phyloP scores from a whole-genome alignment of 1,284 basidiomycete species.

The Taiwanofungus camphoratus region DNA sequence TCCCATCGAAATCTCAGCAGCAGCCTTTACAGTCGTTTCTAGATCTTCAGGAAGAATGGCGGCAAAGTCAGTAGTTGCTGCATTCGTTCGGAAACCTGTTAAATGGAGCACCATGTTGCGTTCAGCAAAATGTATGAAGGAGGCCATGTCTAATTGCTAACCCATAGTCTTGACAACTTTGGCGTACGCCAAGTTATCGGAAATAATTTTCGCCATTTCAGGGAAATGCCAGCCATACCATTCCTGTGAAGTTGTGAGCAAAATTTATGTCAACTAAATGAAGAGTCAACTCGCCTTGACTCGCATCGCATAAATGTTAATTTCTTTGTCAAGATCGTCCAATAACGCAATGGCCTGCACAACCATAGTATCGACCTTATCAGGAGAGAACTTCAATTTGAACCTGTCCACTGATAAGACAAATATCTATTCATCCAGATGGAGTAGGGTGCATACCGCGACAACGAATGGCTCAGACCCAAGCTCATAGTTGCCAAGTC shows the following conservation, averaged over 20 bases:
- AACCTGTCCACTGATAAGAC: slow-evolving; percentile 51
- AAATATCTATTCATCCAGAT: neutral
- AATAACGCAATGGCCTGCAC: slow-evolving; percentile 98
- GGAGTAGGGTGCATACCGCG: slow-evolving; percentile 47
- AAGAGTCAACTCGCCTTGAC: slow-evolving; percentile 85
- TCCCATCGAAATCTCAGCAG: slow-evolving; percentile 97
- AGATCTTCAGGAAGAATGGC: slow-evolving; percentile 93
- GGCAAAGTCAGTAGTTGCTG: slow-evolving; percentile 80
- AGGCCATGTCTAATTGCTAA: too few relatives aligned
- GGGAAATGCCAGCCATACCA: slow-evolving; percentile 99
- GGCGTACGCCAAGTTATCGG: slow-evolving; percentile 95
- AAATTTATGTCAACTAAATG: too few relatives aligned
- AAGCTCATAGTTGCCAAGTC: slow-evolving; percentile 97
- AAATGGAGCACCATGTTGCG: too few relatives aligned
- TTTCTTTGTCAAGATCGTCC: slow-evolving; percentile 98
- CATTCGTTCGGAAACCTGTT: slow-evolving; percentile 92
- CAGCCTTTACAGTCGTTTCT: slow-evolving; percentile 86
- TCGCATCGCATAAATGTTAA: slow-evolving; percentile 99
- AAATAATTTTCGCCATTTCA: slow-evolving; percentile 97
- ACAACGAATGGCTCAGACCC: slow-evolving; percentile 94
- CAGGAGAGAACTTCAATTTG: slow-evolving; percentile 99
- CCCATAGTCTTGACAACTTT: slow-evolving; percentile 88
- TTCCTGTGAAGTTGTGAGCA: slow-evolving; percentile 55
- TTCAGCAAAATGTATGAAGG: neutral
- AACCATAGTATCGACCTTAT: slow-evolving; percentile 99